Percentiles rank a stretch among this genome's conserved stretches.
Conservation (phyloP, 108 stramenopile species). For the Nannochloropsis salina region DNA sequence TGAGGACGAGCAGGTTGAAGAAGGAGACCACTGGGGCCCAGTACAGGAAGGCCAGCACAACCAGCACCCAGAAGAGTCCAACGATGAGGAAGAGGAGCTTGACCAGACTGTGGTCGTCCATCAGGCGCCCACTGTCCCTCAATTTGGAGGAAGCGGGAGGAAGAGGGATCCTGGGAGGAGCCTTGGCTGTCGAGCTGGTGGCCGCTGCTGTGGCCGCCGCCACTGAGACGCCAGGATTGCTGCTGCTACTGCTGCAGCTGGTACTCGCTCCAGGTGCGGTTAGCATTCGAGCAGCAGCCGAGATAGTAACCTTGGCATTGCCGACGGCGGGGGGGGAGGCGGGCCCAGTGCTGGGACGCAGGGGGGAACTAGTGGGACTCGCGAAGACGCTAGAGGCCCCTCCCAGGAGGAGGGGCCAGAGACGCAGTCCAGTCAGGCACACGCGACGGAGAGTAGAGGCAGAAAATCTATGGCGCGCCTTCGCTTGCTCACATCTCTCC, state of each 20-base stretch:
- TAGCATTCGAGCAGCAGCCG: neutral
- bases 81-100: conserved; percentile 8
- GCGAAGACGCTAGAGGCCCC: neutral
- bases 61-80: neutral
- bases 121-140: neutral
- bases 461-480: neutral
- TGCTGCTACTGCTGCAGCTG: neutral
- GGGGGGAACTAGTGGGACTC: neutral
- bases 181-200: neutral
- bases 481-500: too few relatives aligned
- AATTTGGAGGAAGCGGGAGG: neutral
- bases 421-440: neutral
- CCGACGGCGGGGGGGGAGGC: neutral
- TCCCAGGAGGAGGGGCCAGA: neutral
- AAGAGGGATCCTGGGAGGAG: neutral
- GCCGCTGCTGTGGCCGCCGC: neutral
- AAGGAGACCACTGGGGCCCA: conserved; percentile 13
- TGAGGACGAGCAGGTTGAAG: neutral
- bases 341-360: neutral
- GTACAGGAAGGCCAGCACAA: neutral
- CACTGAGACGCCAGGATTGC: neutral
- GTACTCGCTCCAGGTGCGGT: neutral
- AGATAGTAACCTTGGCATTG: neutral
- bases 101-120: conserved; percentile 17
- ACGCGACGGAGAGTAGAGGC: neutral